phyloP scores from a whole-genome alignment of 306 rosid genomes.

The Albizia julibrissin region DNA sequence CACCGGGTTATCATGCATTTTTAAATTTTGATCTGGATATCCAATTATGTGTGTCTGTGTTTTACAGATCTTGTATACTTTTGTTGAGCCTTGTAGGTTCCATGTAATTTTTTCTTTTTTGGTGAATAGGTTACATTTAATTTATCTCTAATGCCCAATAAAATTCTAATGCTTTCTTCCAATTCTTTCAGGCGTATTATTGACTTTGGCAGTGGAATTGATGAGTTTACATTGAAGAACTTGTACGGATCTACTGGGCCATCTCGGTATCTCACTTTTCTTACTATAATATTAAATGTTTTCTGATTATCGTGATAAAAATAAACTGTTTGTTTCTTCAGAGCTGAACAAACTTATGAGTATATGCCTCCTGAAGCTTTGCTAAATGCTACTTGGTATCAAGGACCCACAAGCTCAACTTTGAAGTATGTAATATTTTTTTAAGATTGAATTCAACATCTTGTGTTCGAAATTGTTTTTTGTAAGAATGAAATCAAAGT shows the following conservation, averaged over 20 bases:
- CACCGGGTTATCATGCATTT: slow-evolving; percentile 15
- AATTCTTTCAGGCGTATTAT: slow-evolving; percentile 55
- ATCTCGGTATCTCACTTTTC: slow-evolving; percentile 63
- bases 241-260: slow-evolving; percentile 88
- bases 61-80: slow-evolving; percentile 26
- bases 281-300: slow-evolving; percentile 12
- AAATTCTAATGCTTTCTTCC: slow-evolving; percentile 27
- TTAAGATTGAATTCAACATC: slow-evolving; percentile 23
- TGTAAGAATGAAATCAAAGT: slow-evolving; percentile 7
- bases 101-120: neutral
- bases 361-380: slow-evolving; percentile 94
- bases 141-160: slow-evolving; percentile 11
- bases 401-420: slow-evolving; percentile 61
- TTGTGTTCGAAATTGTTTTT: slow-evolving; percentile 6
- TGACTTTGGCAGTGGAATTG: slow-evolving; percentile 95
- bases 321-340: slow-evolving; percentile 38
- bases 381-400: slow-evolving; percentile 83
- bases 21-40: slow-evolving; percentile 29
- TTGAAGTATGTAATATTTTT: slow-evolving; percentile 65
- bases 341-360: slow-evolving; percentile 89
- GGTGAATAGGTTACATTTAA: slow-evolving; percentile 28
- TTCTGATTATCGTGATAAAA: slow-evolving; percentile 25
- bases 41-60: neutral
- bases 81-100: slow-evolving; percentile 32
- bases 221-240: slow-evolving; percentile 81